Evolutionary conservation across 73 alveolate genomes (phyloP).

Genomic region (Paramecium biaurelia): DNA sequence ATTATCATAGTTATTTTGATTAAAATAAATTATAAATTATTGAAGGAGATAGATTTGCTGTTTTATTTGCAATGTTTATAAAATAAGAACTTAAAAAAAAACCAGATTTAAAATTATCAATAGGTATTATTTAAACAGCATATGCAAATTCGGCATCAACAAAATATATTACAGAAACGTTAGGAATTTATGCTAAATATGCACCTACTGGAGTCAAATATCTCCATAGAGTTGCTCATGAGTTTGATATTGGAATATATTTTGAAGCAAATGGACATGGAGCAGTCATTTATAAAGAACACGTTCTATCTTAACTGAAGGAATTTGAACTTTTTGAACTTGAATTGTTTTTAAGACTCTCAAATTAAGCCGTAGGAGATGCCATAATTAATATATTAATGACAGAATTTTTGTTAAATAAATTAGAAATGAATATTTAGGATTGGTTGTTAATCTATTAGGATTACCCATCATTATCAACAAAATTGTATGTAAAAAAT

Average conservation of each 20-base stretch:
- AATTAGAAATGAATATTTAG: constrained; percentile 69
- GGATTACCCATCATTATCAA: constrained; percentile 83
- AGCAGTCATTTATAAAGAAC: constrained; percentile 73
- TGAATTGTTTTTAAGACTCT: constrained; percentile 65
- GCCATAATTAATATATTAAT: constrained; percentile 84
- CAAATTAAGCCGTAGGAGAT: constrained; percentile 92
- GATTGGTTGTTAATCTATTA: constrained; percentile 76
- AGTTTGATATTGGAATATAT: constrained; percentile 90
- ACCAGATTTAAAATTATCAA: background rate
- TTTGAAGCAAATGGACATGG: constrained; percentile 99
- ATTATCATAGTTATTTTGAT: constrained; percentile 55
- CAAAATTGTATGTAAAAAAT: constrained; percentile 76
- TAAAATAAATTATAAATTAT: constrained; percentile 56
- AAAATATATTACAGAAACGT: constrained; percentile 70
- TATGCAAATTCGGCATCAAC: constrained; percentile 92
- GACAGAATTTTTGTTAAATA: constrained; percentile 78
- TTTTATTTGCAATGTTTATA: constrained; percentile 75
- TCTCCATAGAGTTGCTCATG: constrained; percentile 84
- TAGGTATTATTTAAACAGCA: constrained; percentile 88
- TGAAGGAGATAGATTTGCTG: constrained; percentile 87
- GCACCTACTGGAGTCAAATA: constrained; percentile 95
- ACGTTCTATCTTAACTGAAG: background rate
- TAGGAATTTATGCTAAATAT: constrained; percentile 68
- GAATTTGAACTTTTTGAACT: background rate
- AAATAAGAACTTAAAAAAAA: constrained; percentile 34